Evolutionary conservation across 805 yeast species (phyloP), one percentile per base, ranked within the genome.

Genomic region (Hanseniaspora thailandica): DNA sequence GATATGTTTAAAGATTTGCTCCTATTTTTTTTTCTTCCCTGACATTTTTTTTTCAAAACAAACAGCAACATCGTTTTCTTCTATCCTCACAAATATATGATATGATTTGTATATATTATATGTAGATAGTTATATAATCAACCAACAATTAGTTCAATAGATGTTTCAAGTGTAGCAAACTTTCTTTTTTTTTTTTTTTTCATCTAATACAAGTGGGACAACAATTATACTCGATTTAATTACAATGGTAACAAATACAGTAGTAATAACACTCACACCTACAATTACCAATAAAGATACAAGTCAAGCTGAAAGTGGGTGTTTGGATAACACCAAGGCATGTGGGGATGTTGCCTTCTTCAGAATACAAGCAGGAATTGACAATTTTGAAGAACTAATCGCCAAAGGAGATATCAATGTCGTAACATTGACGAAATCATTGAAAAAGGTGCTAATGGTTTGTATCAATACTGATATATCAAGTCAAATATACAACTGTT

Each of bases 291-390:
- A 35, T 2, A 17, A 17, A 7, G 17, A 17, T 2, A 8, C 23
- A 35, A n/a, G n/a, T n/a, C 15, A 13, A 25, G 33, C 25, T n/a
- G 33, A 26, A 1, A 25, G 10, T 5, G 9, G 15, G 13, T 23
- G 12, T 7, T n/a, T 13, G 33, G 45, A 41, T 8, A 15, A 26
- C 4, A n/a, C 15, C 5, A 41, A 25, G 19, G 45, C 36, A 17
- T 49, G 41, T 17, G 35, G 52, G 17, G 45, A 48, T n/a, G 40
- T 40, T 22, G 52, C 41, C 15, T 23, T 48, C n/a, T n/a, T 48
- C 35, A 22, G 41, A 13, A 19, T 49, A 10, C 46, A 41, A 19
- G 17, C 36, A 12, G 41, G 44, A 8, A 33, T 49, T 8, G 41
- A 49, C 17, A n/a, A 49, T 25, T 30, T 49, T 12, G 20, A 40